Base-by-base conservation (phyloP, 805 yeast genomes). In the Candida ascalaphidarum region DNA sequence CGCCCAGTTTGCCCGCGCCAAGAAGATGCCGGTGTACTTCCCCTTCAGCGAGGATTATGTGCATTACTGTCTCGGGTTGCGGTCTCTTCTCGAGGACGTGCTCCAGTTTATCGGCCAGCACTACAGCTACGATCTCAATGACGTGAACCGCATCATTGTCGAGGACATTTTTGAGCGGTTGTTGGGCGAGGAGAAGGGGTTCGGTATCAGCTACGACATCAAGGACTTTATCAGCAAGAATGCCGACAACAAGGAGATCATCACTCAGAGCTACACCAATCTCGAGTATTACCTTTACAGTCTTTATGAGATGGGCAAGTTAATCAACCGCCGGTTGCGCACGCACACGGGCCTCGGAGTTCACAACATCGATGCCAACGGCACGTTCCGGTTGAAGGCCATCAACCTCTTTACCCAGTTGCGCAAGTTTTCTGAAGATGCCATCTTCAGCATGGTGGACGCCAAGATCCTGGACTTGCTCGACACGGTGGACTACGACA, bases 41-140 rank as follows among this genome's bases (percentile, higher is more conserved):
- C 96, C 97, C 11, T 92, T 89, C 46, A 83, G 95, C 29, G 81
- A 82, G 32, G 75, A 85, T 34, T 88, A 85, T 44, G 88, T 94
- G 15, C 80, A 84, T 57, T 74, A 85, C 18, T 89, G 96, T 52
- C 72, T 84, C 14, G 77, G 82, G 21, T 53, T 83, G 12, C 67
- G 84, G 30, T 68, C 74, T 11, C 74, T 81, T 22, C 67, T 88
- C 13, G 65, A 71, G 17, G 74, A 74, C 34, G 67, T 82, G 28
- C 61, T 72, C n/a, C 57, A 61, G 12, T 92, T 88, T 44, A 55
- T 81, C 22, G 72, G 71, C 27, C 74, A 67, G 33, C 77, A 76
- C 39, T 79, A 77, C 44, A 70, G 69, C 36, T 77, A 77, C 38
- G 80, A 73, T 37, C 71, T 74, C 22, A 63, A 77, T 13, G 73